Base-by-base conservation (phyloP, 2,329 filamentous ascomycete genomes). In the Verticillium nonalfalfae region DNA sequence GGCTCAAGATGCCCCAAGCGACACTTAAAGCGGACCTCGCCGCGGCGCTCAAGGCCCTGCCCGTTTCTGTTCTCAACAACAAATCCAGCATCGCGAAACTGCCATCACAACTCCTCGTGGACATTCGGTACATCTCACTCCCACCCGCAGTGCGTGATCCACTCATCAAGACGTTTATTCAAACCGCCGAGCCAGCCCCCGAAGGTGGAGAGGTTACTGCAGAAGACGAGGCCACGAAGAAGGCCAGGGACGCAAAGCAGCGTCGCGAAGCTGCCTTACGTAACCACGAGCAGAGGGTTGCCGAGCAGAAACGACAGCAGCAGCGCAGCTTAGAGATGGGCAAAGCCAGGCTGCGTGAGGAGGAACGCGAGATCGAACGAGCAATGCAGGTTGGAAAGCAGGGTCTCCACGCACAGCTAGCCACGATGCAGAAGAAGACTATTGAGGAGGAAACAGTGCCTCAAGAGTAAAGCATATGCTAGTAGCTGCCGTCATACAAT, bases 21-120 rank as follows among this genome's bases (percentile, higher is more conserved):
- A 84, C 85, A 4, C 82, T 89, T 35, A 93, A 90, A 71, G 81
- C 86, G 4, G 90, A 94, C 67, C 78, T 95, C 5, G 83, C 82
- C 11, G 78, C 80, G 4, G 75, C 94, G 7, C 79, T 95, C 14
- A 87, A 85, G 66, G 77, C 81, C 6, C 79, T 89, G 52, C 84
- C 90, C 0, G 68, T 81, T 4, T 78, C 79, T 2, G 67, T 78
- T 2, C 79, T 94, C 3, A 87, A 91, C 70, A 83, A 81, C 64
- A 76, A 80, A 57, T 87, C 87, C 0, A 76, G 78, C 0, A 69
- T 83, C 2, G 79, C 81, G 5, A 78, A 80, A 15, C 77, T 94
- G 10, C 90, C 90, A 1, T 73, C 83, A 1, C 74, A 83, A 26
- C 71, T 94, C 0, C 77, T 90, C 1, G 78, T 81, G 15, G 90